A percentile compares a stretch with the other conserved stretches of the same genome.
These are phyloP conservation scores for Wickerhamomyces hampshirensis DNA, from an alignment of 805 yeast genomes.

Conservation along the genomic window DNA sequence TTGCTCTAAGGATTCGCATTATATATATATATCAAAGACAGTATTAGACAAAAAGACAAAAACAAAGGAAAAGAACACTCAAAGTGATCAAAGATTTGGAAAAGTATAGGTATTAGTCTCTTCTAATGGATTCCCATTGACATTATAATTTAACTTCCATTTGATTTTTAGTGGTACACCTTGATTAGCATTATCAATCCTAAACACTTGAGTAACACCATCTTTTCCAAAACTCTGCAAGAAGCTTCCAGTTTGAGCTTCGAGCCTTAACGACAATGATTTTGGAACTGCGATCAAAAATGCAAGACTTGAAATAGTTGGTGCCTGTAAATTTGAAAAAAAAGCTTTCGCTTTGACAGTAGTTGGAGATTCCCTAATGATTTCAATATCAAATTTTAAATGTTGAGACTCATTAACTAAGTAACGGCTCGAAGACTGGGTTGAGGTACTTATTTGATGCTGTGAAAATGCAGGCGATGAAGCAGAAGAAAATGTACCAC, in stretches of 20 bases:
- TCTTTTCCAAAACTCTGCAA: slow-evolving; percentile 43
- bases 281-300: slow-evolving; percentile 72
- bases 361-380: slow-evolving; percentile 31
- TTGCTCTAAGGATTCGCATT: no score
- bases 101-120: slow-evolving; percentile 53
- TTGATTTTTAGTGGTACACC: slow-evolving; percentile 56
- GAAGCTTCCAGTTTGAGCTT: slow-evolving; percentile 55
- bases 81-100: slow-evolving; percentile 17
- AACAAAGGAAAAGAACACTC: neutral
- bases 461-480: slow-evolving; percentile 5
- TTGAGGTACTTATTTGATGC: slow-evolving; percentile 7
- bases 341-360: slow-evolving; percentile 40
- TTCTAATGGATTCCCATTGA: slow-evolving; percentile 43
- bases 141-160: slow-evolving; percentile 62
- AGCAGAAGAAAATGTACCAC: slow-evolving; percentile 15
- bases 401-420: slow-evolving; percentile 39
- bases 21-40: no score
- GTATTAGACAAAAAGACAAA: no score
- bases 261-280: slow-evolving; percentile 48
- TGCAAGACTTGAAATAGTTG: slow-evolving; percentile 45
- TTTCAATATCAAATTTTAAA: slow-evolving; percentile 45
- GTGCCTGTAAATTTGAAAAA: slow-evolving; percentile 46
- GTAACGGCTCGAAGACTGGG: slow-evolving; percentile 18
- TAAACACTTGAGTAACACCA: slow-evolving; percentile 50
- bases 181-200: slow-evolving; percentile 30